phyloP scores from a whole-genome alignment of 108 stramenopile species.

The Skeletonema tropicum region DNA sequence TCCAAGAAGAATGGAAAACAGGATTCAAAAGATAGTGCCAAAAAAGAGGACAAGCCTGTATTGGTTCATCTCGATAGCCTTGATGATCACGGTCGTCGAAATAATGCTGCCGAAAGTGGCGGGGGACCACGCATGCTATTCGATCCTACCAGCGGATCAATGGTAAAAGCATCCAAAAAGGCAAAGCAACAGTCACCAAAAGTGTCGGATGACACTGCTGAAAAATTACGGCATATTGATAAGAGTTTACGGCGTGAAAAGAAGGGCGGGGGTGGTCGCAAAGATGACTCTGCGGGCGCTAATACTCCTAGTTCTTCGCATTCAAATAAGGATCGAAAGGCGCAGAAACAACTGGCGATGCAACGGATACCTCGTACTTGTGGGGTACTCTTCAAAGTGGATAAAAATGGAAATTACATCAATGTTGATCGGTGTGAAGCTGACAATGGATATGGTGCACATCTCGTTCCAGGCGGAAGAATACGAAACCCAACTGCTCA shows the following conservation, averaged over 20 bases:
- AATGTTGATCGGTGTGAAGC: conserved; percentile 81
- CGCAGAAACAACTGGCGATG: background rate
- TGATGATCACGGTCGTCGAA: conserved; percentile 77
- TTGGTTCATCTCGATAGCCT: conserved; percentile 75
- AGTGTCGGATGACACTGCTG: conserved; percentile 3
- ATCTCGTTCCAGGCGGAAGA: conserved; percentile 84
- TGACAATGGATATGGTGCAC: conserved; percentile 83
- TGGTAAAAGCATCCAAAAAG: conserved; percentile 73
- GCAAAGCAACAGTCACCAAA: conserved; percentile 9
- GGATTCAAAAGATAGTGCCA: background rate
- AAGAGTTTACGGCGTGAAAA: conserved; percentile 23
- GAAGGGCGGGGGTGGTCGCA: conserved; percentile 18
- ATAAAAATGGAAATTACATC: conserved; percentile 66
- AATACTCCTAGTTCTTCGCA: conserved; percentile 6
- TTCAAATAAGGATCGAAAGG: conserved; percentile 1
- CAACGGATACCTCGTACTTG: conserved; percentile 71
- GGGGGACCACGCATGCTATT: conserved; percentile 81
- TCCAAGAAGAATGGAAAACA: background rate
- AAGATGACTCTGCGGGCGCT: conserved; percentile 15
- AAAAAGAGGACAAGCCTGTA: conserved; percentile 28
- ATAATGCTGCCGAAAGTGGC: conserved; percentile 31
- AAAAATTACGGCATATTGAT: conserved; percentile 31
- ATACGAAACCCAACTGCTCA: conserved; percentile 67
- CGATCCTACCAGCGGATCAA: conserved; percentile 87
- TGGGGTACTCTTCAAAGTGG: conserved; percentile 78